Conservation (phyloP, 2,329 filamentous ascomycete genomes). For the Ceratocystiopsis brevicomis region DNA sequence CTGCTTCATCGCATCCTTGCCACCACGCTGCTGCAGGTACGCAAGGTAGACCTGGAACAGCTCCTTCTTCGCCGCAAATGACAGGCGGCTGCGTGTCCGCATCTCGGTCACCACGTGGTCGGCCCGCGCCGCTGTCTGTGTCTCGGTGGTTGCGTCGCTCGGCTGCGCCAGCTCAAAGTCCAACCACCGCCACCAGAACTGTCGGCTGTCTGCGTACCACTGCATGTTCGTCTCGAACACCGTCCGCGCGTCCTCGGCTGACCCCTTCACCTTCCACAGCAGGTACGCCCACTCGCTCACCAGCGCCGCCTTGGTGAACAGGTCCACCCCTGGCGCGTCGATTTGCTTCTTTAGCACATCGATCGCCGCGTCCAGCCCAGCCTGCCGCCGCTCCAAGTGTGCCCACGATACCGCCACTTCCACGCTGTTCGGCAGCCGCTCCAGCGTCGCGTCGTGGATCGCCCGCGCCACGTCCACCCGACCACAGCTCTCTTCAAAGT, state of each 20-base stretch:
- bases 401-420: conserved; percentile 80
- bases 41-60: conserved; percentile 61
- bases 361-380: conserved; percentile 67
- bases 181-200: conserved; percentile 83
- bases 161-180: conserved; percentile 78
- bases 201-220: conserved; percentile 65
- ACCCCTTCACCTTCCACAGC: conserved; percentile 74
- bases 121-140: conserved; percentile 51
- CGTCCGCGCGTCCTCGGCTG: conserved; percentile 59
- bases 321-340: conserved; percentile 49
- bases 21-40: conserved; percentile 68
- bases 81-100: conserved; percentile 51
- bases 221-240: conserved; percentile 69
- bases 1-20: conserved; percentile 67
- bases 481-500: conserved; percentile 76
- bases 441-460: conserved; percentile 66
- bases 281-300: conserved; percentile 77
- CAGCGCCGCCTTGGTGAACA: conserved; percentile 68
- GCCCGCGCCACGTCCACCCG: conserved; percentile 62
- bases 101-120: conserved; percentile 64
- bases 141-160: conserved; percentile 43
- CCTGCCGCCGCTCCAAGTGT: conserved; percentile 68
- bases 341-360: conserved; percentile 68
- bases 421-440: conserved; percentile 58
- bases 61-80: conserved; percentile 48